Conservation (phyloP, 352 stramenopile species). For the Phytophthora sansomeana region DNA sequence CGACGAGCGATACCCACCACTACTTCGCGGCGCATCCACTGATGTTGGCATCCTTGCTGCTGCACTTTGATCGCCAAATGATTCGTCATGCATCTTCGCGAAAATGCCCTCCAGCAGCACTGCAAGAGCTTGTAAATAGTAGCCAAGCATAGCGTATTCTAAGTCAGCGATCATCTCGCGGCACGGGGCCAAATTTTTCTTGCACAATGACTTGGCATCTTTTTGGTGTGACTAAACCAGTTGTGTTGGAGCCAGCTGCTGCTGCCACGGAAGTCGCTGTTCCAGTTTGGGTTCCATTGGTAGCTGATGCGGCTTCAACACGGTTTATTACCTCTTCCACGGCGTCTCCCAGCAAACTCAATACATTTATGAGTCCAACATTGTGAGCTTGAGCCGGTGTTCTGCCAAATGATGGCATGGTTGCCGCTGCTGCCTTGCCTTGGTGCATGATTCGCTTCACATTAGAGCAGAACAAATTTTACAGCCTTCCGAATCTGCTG, state of each 20-base stretch:
- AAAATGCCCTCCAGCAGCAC: slow-evolving; percentile 67
- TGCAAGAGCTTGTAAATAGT: slow-evolving; percentile 76
- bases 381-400: slow-evolving; percentile 84
- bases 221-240: slow-evolving; percentile 41
- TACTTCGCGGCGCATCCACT: slow-evolving; percentile 25
- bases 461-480: slow-evolving; percentile 72
- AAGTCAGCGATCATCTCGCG: slow-evolving; percentile 61
- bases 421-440: slow-evolving; percentile 54
- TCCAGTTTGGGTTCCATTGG: slow-evolving; percentile 19
- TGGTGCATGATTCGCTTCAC: slow-evolving; percentile 81
- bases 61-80: slow-evolving; percentile 63
- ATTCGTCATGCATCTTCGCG: slow-evolving; percentile 88
- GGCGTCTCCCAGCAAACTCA: slow-evolving; percentile 72
- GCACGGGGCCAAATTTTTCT: slow-evolving; percentile 53
- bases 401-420: slow-evolving; percentile 59
- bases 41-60: slow-evolving; percentile 9
- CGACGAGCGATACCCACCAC: slow-evolving; percentile 19
- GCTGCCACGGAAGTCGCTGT: slow-evolving; percentile 5
- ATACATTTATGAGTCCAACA: slow-evolving; percentile 70
- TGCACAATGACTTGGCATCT: slow-evolving; percentile 47
- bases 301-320: slow-evolving; percentile 35
- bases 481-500: slow-evolving; percentile 72
- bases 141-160: slow-evolving; percentile 68
- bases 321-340: slow-evolving; percentile 62
- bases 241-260: slow-evolving; percentile 8